Percentiles rank a stretch among this genome's conserved stretches.
Conservation (phyloP, 1,284 basidiomycete species). For the Agaricales sp. region DNA sequence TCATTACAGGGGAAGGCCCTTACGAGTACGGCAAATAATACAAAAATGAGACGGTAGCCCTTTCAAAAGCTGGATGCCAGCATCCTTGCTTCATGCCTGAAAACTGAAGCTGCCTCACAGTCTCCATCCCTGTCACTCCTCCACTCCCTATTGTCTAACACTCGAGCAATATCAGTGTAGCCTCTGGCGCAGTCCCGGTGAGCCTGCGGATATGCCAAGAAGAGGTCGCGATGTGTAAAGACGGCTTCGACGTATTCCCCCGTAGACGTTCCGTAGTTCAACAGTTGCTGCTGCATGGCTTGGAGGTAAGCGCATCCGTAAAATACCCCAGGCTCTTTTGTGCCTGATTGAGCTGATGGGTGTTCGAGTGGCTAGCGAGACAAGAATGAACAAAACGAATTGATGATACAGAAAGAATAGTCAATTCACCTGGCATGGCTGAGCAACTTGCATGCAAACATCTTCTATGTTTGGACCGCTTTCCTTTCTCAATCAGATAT, state of each 20-base stretch:
- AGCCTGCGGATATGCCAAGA: constrained; percentile 44
- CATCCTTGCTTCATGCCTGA: constrained; percentile 55
- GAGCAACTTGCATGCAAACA: neutral
- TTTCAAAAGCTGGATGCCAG: constrained; percentile 27
- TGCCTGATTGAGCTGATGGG: neutral
- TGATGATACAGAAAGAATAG: constrained; percentile 7
- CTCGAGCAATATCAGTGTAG: constrained; percentile 51
- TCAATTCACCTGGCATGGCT: neutral
- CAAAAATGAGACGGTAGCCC: neutral
- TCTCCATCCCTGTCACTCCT: constrained; percentile 58
- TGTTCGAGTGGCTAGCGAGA: neutral
- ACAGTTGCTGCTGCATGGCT: constrained; percentile 42
- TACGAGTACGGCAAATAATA: too few species aligned
- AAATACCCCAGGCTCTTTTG: constrained; percentile 15
- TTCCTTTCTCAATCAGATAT: neutral
- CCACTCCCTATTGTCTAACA: constrained; percentile 51
- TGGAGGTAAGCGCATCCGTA: constrained; percentile 54
- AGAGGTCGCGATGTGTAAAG: constrained; percentile 62
- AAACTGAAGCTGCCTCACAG: constrained; percentile 49
- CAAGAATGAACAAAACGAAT: constrained; percentile 12
- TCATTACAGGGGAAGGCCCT: too few species aligned
- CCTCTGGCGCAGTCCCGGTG: constrained; percentile 51
- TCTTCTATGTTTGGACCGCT: neutral
- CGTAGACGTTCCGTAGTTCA: constrained; percentile 44
- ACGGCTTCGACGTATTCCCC: constrained; percentile 67